Conservation (phyloP, 257 asterid species). For the Solanum sparsipilum region DNA sequence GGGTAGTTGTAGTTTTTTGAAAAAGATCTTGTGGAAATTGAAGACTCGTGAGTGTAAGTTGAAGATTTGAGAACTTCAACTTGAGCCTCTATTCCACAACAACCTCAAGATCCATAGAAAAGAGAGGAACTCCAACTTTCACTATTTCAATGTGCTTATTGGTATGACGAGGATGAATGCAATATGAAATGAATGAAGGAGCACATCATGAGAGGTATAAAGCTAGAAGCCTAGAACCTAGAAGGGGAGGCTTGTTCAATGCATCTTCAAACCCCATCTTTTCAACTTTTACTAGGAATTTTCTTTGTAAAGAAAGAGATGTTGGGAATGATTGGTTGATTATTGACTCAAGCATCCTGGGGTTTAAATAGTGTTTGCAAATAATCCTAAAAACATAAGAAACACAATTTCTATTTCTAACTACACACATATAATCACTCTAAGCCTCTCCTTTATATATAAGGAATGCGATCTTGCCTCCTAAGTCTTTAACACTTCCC, state of each 20-base stretch:
- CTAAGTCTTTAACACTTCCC: not conserved
- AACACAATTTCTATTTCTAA: not conserved
- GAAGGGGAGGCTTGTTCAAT: not conserved
- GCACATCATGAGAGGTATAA: not conserved
- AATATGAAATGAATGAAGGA: not conserved
- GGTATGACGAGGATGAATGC: not conserved
- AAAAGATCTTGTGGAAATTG: not conserved
- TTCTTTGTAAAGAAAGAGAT: not conserved
- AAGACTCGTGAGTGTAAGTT: not conserved
- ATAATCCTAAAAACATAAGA: not conserved
- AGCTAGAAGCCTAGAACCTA: not conserved
- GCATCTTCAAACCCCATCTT: not conserved
- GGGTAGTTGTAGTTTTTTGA: not conserved
- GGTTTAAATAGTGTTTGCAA: not conserved
- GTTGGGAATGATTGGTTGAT: not conserved
- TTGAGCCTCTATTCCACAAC: not conserved
- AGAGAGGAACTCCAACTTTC: not conserved
- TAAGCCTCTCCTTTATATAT: not conserved
- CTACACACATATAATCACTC: not conserved
- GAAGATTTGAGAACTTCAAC: not conserved
- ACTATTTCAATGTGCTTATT: not conserved
- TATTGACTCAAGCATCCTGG: not conserved
- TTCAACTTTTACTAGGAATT: not conserved
- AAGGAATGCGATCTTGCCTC: not conserved
- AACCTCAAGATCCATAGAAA: not conserved